Evolutionary conservation across 2,329 filamentous ascomycete genomes (phyloP).

Genomic region (Alternaria arbusti): DNA sequence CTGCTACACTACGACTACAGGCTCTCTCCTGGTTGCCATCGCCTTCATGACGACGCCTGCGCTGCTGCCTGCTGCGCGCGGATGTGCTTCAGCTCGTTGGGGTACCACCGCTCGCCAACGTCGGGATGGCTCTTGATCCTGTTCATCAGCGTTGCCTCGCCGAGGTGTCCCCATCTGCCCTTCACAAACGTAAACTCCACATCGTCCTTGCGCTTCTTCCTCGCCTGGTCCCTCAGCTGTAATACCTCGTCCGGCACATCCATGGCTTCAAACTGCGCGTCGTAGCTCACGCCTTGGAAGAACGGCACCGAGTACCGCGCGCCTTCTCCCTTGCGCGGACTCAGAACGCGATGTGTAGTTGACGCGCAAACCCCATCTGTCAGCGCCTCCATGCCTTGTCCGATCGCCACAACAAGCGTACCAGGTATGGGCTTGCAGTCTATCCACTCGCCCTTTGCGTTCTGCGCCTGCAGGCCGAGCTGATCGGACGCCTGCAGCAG

Average conservation of each 20-base stretch:
- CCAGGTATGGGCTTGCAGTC: constrained; percentile 77
- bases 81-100: constrained; percentile 52
- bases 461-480: constrained; percentile 81
- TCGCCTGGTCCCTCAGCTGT: constrained; percentile 66
- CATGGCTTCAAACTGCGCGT: constrained; percentile 80
- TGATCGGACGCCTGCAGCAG: constrained; percentile 81
- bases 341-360: constrained; percentile 85
- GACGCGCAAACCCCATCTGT: constrained; percentile 81
- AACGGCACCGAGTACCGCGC: constrained; percentile 83
- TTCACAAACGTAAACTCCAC: constrained; percentile 85
- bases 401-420: constrained; percentile 86
- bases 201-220: constrained; percentile 67
- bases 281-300: constrained; percentile 84
- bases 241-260: constrained; percentile 69
- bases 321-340: constrained; percentile 71
- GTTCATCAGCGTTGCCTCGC: constrained; percentile 85
- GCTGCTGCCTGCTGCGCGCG: constrained; percentile 48
- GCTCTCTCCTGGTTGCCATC: background rate
- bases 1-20: constrained; percentile 2
- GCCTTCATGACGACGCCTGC: constrained; percentile 1
- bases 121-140: constrained; percentile 86
- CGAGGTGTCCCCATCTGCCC: constrained; percentile 70
- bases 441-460: constrained; percentile 78
- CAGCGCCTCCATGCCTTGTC: constrained; percentile 84
- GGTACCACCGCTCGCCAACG: constrained; percentile 77